phyloP scores from a whole-genome alignment of 2,329 filamentous ascomycete species.

The Aspergillus melleus region DNA sequence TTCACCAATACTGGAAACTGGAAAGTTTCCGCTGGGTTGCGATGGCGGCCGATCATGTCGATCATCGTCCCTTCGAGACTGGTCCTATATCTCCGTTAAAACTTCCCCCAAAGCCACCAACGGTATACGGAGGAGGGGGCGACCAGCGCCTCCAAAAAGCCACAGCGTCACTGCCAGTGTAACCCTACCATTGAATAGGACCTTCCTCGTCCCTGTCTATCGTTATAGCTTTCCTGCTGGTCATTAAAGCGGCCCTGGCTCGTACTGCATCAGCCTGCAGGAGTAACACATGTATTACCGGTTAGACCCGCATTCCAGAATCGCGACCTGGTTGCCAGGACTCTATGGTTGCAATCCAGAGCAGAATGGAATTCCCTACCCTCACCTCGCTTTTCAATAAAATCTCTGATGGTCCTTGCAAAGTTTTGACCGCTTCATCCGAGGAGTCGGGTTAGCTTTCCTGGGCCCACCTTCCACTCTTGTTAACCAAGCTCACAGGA shows the following conservation, averaged over 20 bases:
- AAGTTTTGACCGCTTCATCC: background rate
- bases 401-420: background rate
- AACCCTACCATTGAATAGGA: background rate
- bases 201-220: background rate
- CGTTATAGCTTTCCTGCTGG: background rate
- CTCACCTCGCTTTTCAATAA: background rate
- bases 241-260: background rate
- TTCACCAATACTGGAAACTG: conserved; percentile 16
- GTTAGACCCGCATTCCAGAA: conserved; percentile 21
- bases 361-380: background rate
- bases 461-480: background rate
- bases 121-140: background rate
- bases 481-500: too few species aligned
- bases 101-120: background rate
- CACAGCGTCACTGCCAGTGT: background rate
- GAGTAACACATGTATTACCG: background rate
- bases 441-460: background rate
- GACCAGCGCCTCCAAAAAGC: background rate
- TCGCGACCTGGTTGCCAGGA: conserved; percentile 20
- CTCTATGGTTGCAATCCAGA: background rate
- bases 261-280: background rate
- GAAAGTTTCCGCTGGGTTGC: conserved; percentile 5
- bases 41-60: conserved; percentile 13
- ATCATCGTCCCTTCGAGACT: conserved; percentile 1
- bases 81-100: background rate